Base-by-base conservation (phyloP, 2,329 filamentous ascomycete genomes). In the Fusarium liriodendri region DNA sequence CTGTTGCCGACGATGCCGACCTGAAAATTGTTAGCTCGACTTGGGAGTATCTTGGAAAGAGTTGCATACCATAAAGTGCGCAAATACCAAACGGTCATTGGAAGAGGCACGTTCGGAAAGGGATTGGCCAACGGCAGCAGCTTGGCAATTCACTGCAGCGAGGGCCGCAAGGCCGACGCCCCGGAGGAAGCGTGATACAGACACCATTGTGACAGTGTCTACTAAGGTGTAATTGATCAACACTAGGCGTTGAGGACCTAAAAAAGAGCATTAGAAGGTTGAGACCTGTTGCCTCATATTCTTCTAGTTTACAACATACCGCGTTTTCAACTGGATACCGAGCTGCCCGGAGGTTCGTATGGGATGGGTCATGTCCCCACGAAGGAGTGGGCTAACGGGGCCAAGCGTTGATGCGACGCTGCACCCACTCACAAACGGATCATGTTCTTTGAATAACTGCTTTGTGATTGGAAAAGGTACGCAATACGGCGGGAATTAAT, bases 1-100 rank as follows among this genome's bases (percentile, higher is more conserved):
- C 86, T 84, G 54, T 85, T 83, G 47, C 82, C 80, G 25, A 83
- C 81, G 37, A 87, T 86, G 11, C 85, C 85, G 22, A 87, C 82
- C 85, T 87, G 29, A 5, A 0, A 5, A 1, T 1, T 35, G 25
- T 58, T 11, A 67, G 47, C 20, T 52, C 27, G 13, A 7, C 6
- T 1, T 4, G 4, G 4, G 1, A 18, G 1, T 4, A 10, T 32
- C 29, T 32, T 32, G 4, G 29, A 32, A 32, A 2, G 6, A 1
- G 2, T 2, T 1, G 25, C 22, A 18, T 71, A 74, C 72, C 72
- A 74, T 74, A 9, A 74, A 74, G 13, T 74, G 72, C 1, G 68
- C 69, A 45, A 74, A 74, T 6, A 74, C 72, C 3, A 74, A n/a
- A 4, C 72, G 68, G 16, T 74, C 72, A 4, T 58, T 69, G 1